These are phyloP conservation scores for Aspergillus transmontanensis DNA, from an alignment of 2,329 filamentous ascomycete genomes.

Conservation along the genomic window DNA sequence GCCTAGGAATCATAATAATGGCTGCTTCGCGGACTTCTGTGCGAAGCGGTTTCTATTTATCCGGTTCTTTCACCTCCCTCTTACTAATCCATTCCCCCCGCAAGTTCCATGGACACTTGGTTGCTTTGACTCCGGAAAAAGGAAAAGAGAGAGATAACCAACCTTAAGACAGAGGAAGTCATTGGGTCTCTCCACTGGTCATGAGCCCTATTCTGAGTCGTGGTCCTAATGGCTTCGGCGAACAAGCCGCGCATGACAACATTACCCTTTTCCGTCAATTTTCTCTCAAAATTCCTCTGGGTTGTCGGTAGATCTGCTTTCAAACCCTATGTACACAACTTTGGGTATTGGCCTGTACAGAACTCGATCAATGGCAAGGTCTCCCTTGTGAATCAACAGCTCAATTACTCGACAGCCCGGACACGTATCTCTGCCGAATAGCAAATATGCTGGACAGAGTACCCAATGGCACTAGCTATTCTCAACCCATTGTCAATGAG, in stretches of 20 bases:
- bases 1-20: too few species aligned
- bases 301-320: neutral
- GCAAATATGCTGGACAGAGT: neutral
- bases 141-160: neutral
- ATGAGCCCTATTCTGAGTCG: neutral
- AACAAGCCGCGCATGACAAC: neutral
- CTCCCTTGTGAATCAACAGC: neutral
- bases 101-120: neutral
- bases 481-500: neutral
- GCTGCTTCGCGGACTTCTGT: neutral
- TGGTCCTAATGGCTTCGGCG: neutral
- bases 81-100: neutral
- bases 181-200: neutral
- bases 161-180: too few species aligned
- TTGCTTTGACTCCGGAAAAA: neutral
- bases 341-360: neutral
- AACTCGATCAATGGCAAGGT: neutral
- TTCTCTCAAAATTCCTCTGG: neutral
- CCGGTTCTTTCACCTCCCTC: neutral
- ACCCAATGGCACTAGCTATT: neutral
- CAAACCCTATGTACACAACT: neutral
- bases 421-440: neutral
- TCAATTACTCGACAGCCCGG: neutral
- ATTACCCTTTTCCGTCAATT: neutral
- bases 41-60: neutral